These are phyloP conservation scores for Lodderomyces jiufengensis DNA, from an alignment of 1,139 yeast genomes.

Conservation along the genomic window DNA sequence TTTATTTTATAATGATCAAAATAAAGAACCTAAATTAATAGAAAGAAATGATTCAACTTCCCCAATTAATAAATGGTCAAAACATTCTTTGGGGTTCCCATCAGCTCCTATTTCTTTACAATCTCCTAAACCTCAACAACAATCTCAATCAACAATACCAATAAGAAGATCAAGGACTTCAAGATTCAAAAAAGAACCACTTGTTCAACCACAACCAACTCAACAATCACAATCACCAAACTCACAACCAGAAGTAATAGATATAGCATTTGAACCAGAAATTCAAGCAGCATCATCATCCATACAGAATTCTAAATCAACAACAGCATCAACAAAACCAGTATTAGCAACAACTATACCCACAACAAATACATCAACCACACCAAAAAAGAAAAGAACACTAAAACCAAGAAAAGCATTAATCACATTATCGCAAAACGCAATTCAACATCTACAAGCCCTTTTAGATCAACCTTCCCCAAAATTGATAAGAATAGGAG, in stretches of 20 bases:
- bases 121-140: constrained; percentile 1
- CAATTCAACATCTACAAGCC: constrained; percentile 64
- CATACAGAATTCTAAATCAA: constrained; percentile 2
- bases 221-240: not conserved
- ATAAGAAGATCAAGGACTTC: constrained; percentile 38
- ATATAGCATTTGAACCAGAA: constrained; percentile 12
- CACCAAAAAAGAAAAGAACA: constrained; percentile 49
- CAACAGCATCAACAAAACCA: constrained; percentile 6
- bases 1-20: constrained; percentile 5
- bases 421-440: constrained; percentile 71
- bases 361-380: constrained; percentile 7
- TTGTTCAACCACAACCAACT: not conserved
- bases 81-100: constrained; percentile 17
- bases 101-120: constrained; percentile 9
- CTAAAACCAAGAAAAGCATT: constrained; percentile 83
- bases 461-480: constrained; percentile 81
- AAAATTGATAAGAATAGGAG: constrained; percentile 85
- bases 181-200: constrained; percentile 24
- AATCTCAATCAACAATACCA: constrained; percentile 14
- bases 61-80: constrained; percentile 20
- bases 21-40: constrained; percentile 1
- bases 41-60: not conserved
- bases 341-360: constrained; percentile 10
- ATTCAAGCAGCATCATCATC: constrained; percentile 11
- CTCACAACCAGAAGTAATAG: constrained; percentile 9